Conservation (phyloP, 2,329 filamentous ascomycete species). For the Phyllosticta capitalensis region DNA sequence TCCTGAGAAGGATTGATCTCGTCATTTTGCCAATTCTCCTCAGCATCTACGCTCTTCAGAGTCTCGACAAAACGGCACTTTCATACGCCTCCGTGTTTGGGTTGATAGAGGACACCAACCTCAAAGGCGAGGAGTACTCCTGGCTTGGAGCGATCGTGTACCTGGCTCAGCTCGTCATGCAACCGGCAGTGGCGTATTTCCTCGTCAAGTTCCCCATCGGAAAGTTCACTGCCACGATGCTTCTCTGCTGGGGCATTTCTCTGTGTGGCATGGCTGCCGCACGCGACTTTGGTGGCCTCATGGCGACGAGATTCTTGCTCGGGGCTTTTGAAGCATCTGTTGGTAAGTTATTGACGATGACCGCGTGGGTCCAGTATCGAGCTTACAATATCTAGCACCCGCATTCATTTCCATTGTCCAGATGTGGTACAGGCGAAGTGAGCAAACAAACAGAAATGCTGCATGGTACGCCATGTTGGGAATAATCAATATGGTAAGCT, state of each 20-base stretch:
- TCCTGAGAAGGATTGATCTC: slow-evolving; percentile 41
- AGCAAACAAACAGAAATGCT: slow-evolving; percentile 45
- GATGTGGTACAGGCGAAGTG: slow-evolving; percentile 53
- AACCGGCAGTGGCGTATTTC: slow-evolving; percentile 36
- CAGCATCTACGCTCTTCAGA: slow-evolving; percentile 53
- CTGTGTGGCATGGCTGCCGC: slow-evolving; percentile 55
- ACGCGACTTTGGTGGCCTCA: slow-evolving; percentile 49
- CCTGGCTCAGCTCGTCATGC: background rate
- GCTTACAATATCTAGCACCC: slow-evolving; percentile 14
- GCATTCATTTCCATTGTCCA: slow-evolving; percentile 41
- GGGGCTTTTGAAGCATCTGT: slow-evolving; percentile 59
- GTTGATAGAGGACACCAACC: slow-evolving; percentile 12
- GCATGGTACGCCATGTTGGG: slow-evolving; percentile 52
- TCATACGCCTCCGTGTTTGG: slow-evolving; percentile 17
- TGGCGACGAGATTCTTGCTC: slow-evolving; percentile 54
- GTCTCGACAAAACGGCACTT: slow-evolving; percentile 53
- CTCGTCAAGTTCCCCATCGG: slow-evolving; percentile 45
- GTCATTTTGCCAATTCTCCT: slow-evolving; percentile 47
- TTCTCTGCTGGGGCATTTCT: slow-evolving; percentile 43
- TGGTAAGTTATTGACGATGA: slow-evolving; percentile 28
- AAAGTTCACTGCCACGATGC: slow-evolving; percentile 39
- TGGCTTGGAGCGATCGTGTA: slow-evolving; percentile 13
- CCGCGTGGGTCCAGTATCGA: slow-evolving; percentile 31
- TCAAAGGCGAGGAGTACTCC: slow-evolving; percentile 13
- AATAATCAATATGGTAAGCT: slow-evolving; percentile 38